Evolutionary conservation across 78 protist species (phyloP), one percentile per base, ranked within the genome.

Genomic region (Isochrysis galbana): DNA sequence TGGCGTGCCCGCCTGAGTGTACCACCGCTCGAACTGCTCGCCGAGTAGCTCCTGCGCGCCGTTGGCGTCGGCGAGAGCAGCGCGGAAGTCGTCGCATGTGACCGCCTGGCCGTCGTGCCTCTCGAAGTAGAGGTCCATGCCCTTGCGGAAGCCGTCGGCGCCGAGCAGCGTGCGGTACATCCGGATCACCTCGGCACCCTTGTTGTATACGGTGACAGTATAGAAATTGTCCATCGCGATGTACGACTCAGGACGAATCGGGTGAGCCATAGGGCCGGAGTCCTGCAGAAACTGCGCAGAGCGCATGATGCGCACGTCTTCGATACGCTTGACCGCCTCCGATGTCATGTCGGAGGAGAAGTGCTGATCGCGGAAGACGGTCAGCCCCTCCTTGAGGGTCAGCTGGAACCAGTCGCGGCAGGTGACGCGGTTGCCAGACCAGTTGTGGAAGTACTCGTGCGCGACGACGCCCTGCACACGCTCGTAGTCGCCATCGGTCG

Each of bases 361-460:
- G 36, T 4, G 36, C 83, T 80, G 90, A 42, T 91, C 94, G 61
- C 94, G 90, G 90, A 34, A 91, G 54, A 91, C 94, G 34, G 94
- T 91, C 47, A 91, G 94, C 67, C 94, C 94, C 90, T 91, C 94
- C 90, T 91, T 78, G 48, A 91, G 90, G n/a, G 91, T 91, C 32
- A 91, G 90, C 48, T 90, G 92, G 82, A 91, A 91, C 94, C 94
- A 91, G 90, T 91, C 94, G 82, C 94, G 90, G 80, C 72, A 67
- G 32, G 94, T 91, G 23, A 91, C 93, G 46, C 94, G 91, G 45
- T 84, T 70, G 80, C 80, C 80, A 2, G 80, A 19, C 80, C 80
- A 70, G 41, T 70, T 70, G 41, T 70, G 80, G 39, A 70, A 70
- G 80, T 70, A 70, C 41, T 70, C 80, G 67, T 90, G 93, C 45